phyloP scores from a whole-genome alignment of 2,329 filamentous ascomycete genomes.

The Monosporascus sp. region DNA sequence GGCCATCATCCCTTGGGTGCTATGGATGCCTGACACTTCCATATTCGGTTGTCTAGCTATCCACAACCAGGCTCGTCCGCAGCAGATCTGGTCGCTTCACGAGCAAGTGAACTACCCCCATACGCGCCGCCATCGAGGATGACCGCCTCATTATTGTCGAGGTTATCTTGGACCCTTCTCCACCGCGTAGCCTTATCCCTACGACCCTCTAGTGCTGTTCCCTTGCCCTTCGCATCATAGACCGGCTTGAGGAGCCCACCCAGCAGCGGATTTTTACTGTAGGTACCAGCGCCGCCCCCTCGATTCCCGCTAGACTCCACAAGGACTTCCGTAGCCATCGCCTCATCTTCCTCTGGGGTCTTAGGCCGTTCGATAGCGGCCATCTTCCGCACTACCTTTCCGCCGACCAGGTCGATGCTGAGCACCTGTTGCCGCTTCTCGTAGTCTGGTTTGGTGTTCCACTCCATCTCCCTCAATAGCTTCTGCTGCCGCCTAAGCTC shows the following conservation, averaged over 20 bases:
- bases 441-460: constrained; percentile 78
- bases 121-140: constrained; percentile 53
- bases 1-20: too few species aligned
- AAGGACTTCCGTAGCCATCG: constrained; percentile 10
- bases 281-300: constrained; percentile 47
- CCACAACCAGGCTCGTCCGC: constrained; percentile 37
- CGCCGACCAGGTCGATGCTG: constrained; percentile 75
- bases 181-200: constrained; percentile 41
- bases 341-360: constrained; percentile 42
- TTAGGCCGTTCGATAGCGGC: constrained; percentile 54
- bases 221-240: constrained; percentile 50
- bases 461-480: constrained; percentile 77
- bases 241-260: constrained; percentile 61
- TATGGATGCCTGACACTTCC: too few species aligned
- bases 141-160: constrained; percentile 52
- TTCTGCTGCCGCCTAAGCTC: constrained; percentile 85
- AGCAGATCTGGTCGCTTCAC: constrained; percentile 4
- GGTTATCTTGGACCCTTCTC: constrained; percentile 57
- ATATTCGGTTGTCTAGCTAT: constrained; percentile 7
- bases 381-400: constrained; percentile 71
- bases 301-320: constrained; percentile 31
- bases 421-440: constrained; percentile 82
- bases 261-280: constrained; percentile 64
- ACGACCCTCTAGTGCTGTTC: constrained; percentile 34
- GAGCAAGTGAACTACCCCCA: constrained; percentile 27